Conservation (phyloP, 164 flowering plant species). For the Akebia trifoliata region DNA sequence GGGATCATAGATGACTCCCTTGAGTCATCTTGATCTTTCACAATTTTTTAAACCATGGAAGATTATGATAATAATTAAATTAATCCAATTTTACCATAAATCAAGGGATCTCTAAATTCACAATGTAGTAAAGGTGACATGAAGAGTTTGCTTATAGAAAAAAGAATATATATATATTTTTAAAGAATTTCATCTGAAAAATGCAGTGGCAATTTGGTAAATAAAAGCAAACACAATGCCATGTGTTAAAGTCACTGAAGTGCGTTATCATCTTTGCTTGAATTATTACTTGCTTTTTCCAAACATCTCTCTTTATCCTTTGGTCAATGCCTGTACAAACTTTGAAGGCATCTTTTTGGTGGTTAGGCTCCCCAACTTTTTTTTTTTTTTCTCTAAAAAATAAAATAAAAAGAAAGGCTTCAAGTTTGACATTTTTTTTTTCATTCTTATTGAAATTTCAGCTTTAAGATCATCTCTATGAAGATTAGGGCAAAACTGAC, state of each 20-base stretch:
- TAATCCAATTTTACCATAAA: too few relatives aligned
- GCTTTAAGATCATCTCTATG: too few relatives aligned
- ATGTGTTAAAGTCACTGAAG: background rate
- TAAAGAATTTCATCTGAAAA: background rate
- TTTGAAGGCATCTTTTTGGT: background rate
- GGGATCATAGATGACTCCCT: too few relatives aligned
- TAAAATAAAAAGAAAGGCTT: background rate
- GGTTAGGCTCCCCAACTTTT: background rate
- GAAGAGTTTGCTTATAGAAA: too few relatives aligned
- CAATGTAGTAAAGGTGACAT: background rate
- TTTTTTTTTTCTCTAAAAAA: background rate
- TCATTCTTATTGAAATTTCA: too few relatives aligned
- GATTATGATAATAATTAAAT: too few relatives aligned
- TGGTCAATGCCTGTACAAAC: background rate
- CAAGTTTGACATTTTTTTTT: too few relatives aligned
- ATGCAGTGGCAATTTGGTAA: background rate
- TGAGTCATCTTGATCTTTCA: too few relatives aligned
- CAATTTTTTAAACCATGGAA: too few relatives aligned
- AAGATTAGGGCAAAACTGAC: too few relatives aligned
- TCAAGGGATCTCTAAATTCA: too few relatives aligned
- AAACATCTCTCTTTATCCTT: background rate
- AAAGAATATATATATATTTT: too few relatives aligned
- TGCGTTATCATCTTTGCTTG: slow-evolving; percentile 1
- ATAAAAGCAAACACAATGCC: background rate
- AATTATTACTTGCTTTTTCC: slow-evolving; percentile 3